Evolutionary conservation across 2,329 filamentous ascomycete genomes (phyloP).

Genomic region (Fusarium caatingaense): DNA sequence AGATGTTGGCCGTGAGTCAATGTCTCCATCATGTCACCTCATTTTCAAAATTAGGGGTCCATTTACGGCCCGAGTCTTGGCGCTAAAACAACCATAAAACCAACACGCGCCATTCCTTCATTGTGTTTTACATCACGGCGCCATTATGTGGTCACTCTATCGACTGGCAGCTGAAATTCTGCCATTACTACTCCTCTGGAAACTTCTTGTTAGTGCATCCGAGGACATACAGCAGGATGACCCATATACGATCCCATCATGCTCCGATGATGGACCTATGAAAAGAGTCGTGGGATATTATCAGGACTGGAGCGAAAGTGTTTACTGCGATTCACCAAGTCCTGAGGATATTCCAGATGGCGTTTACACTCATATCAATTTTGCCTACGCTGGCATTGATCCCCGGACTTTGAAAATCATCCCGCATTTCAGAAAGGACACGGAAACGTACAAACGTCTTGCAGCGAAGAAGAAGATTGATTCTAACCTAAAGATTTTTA

Average conservation of each 20-base stretch:
- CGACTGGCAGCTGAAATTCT: not conserved
- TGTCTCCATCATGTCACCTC: not conserved
- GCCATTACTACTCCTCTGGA: not conserved
- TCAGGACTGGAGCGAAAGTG: not conserved
- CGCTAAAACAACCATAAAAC: not conserved
- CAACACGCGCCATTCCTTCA: not conserved
- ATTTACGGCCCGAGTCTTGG: not conserved
- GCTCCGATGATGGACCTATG: fast-evolving
- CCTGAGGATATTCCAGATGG: not conserved
- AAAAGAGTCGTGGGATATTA: not conserved
- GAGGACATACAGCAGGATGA: not conserved
- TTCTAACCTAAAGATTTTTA: not conserved
- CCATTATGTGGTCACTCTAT: not conserved
- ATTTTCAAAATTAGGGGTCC: not conserved
- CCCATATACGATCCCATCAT: not conserved
- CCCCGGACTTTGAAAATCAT: slow-evolving; percentile 16
- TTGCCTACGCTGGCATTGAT: slow-evolving; percentile 44
- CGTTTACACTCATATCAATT: not conserved
- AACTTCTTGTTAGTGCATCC: not conserved
- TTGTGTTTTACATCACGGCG: not conserved
- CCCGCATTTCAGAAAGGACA: not conserved
- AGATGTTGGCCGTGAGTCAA: not conserved
- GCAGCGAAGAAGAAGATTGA: not conserved
- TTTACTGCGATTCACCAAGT: slow-evolving; percentile 48
- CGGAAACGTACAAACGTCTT: not conserved